Conservation (phyloP, 345 rosid species). For the Rubroshorea leprosula region DNA sequence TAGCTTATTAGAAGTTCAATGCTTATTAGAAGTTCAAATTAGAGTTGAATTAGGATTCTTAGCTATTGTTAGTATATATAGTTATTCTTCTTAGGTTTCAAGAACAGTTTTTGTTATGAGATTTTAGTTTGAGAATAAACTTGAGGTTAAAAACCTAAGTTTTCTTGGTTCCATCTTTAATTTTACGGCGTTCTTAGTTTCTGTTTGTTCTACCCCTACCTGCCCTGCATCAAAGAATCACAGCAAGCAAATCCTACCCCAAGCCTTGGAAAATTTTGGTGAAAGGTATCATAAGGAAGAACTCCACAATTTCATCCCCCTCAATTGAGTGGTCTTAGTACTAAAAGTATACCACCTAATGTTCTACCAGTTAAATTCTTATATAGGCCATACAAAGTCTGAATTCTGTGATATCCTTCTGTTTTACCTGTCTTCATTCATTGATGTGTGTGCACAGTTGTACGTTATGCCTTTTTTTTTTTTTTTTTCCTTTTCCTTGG, state of each 20-base stretch:
- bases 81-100: too few species aligned
- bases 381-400: background rate
- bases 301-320: background rate
- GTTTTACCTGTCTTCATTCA: background rate
- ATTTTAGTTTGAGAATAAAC: too few species aligned
- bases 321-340: background rate
- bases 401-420: background rate
- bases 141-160: too few species aligned
- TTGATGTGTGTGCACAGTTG: background rate
- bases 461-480: background rate
- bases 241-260: background rate
- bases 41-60: too few species aligned
- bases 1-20: too few species aligned
- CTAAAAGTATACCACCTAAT: background rate
- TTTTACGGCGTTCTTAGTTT: too few species aligned
- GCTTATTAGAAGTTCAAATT: too few species aligned
- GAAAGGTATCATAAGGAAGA: background rate
- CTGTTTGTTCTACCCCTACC: too few species aligned
- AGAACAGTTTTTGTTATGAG: too few species aligned
- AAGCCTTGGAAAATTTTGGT: background rate
- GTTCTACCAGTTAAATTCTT: background rate
- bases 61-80: too few species aligned
- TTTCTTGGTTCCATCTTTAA: too few species aligned
- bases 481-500: background rate
- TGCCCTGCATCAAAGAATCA: background rate